Percentiles rank a stretch among this genome's conserved stretches.
phyloP scores from a whole-genome alignment of 768 basidiomycete genomes.

The Leccinum subgranulosum region DNA sequence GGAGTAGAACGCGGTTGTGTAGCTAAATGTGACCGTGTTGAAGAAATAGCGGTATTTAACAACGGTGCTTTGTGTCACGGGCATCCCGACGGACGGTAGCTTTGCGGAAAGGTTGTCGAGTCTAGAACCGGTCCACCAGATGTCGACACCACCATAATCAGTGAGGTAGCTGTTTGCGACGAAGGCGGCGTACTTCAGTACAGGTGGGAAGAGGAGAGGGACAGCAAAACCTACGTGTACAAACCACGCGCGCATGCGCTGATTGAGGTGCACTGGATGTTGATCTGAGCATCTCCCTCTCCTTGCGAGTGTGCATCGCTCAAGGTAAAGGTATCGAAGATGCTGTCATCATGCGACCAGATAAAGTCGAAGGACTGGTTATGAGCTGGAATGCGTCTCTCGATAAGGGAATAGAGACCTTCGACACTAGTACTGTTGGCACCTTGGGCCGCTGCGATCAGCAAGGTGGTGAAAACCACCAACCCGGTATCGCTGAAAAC shows the following conservation, averaged over 20 bases:
- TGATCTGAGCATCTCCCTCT: conserved; percentile 16
- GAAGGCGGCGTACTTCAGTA: not conserved
- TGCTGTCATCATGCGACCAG: not conserved
- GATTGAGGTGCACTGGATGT: conserved; percentile 34
- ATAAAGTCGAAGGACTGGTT: not conserved
- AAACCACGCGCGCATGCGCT: conserved; percentile 20
- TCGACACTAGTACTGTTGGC: not conserved
- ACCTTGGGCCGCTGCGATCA: not conserved
- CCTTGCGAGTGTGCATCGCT: conserved; percentile 8
- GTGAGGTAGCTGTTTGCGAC: conserved; percentile 32
- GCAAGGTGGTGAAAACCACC: not conserved
- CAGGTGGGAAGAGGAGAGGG: not conserved
- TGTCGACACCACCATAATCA: conserved; percentile 36
- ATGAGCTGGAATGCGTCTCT: not conserved
- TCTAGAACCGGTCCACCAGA: conserved; percentile 44
- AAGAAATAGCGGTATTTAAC: conserved; percentile 37
- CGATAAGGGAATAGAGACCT: not conserved
- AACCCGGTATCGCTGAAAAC: not conserved
- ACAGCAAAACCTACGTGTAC: not conserved
- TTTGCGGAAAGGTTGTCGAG: conserved; percentile 28
- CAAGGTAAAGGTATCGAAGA: not conserved
- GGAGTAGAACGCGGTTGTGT: conserved; percentile 31
- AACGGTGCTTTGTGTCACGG: conserved; percentile 32
- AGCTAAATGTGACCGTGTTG: not conserved
- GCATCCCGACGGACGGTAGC: conserved; percentile 31